A percentile compares a stretch with the other conserved stretches of the same genome.
Conservation (phyloP, 352 stramenopile genomes). For the Globisporangium recalcitrans region DNA sequence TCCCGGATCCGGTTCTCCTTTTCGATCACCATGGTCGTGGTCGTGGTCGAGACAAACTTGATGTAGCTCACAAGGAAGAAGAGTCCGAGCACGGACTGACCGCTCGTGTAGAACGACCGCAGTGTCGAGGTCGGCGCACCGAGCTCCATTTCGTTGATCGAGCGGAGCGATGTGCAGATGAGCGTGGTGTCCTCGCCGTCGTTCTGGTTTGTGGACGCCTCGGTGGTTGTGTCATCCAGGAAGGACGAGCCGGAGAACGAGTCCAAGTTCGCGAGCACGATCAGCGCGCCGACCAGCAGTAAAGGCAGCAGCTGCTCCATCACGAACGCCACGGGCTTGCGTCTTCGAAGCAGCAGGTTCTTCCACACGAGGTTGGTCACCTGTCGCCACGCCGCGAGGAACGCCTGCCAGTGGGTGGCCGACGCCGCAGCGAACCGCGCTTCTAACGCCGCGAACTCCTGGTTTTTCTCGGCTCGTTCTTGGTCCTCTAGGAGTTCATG, state of each 20-base stretch:
- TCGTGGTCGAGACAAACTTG: slow-evolving; percentile 59
- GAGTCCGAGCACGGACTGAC: slow-evolving; percentile 36
- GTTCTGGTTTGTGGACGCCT: slow-evolving; percentile 7
- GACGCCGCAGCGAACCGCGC: slow-evolving; percentile 15
- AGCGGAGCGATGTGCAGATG: slow-evolving; percentile 9
- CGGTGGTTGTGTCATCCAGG: not conserved
- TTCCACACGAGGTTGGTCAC: slow-evolving; percentile 38
- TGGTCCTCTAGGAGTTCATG: not conserved
- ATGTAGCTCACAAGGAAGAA: slow-evolving; percentile 39
- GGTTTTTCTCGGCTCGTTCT: not conserved
- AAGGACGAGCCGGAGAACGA: slow-evolving; percentile 16
- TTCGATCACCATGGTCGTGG: slow-evolving; percentile 66
- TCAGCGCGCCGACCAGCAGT: slow-evolving; percentile 27
- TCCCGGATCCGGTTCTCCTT: slow-evolving; percentile 73
- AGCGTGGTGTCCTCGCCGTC: slow-evolving; percentile 10
- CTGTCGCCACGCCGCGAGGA: slow-evolving; percentile 19
- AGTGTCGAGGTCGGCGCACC: slow-evolving; percentile 24
- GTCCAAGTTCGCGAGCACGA: slow-evolving; percentile 36
- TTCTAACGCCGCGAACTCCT: slow-evolving; percentile 7
- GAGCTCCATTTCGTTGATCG: slow-evolving; percentile 6
- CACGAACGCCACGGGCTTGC: slow-evolving; percentile 22
- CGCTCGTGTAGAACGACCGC: slow-evolving; percentile 37
- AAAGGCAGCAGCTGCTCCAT: slow-evolving; percentile 36
- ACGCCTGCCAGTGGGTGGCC: slow-evolving; percentile 6
- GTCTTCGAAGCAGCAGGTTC: slow-evolving; percentile 30